Conservation (phyloP, 805 yeast genomes). For the Ogataea ganodermae region DNA sequence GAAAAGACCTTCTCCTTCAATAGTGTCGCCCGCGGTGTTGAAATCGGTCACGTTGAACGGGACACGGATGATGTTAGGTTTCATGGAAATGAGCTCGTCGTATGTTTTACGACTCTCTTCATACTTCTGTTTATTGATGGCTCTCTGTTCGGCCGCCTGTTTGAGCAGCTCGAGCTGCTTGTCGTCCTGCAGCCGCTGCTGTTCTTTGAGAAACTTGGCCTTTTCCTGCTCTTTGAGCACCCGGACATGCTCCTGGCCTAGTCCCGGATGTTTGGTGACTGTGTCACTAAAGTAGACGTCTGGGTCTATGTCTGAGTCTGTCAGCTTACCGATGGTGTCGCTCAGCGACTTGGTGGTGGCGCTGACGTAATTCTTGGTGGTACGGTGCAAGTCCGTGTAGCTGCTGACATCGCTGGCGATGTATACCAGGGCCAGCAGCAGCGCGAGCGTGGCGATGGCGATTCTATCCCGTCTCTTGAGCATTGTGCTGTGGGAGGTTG, state of each 20-base stretch:
- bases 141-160: background rate
- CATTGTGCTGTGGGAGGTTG: background rate
- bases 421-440: conserved; percentile 5
- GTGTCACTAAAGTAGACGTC: background rate
- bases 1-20: conserved; percentile 6
- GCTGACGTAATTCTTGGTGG: conserved; percentile 6
- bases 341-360: conserved; percentile 3
- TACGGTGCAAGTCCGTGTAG: conserved; percentile 2
- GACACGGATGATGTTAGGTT: conserved; percentile 13
- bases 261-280: background rate
- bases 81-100: conserved; percentile 8
- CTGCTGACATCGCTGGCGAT: background rate
- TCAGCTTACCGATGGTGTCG: conserved; percentile 4
- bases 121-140: conserved; percentile 2
- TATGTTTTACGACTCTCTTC: conserved; percentile 4
- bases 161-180: conserved; percentile 9
- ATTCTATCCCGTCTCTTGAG: conserved; percentile 8
- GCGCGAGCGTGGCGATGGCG: conserved; percentile 1
- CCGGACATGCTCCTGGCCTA: conserved; percentile 4
- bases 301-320: conserved; percentile 2
- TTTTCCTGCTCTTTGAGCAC: conserved; percentile 7
- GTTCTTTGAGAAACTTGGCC: conserved; percentile 11
- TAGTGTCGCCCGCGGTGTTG: background rate
- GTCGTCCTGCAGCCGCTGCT: conserved; percentile 14
- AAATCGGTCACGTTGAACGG: conserved; percentile 10